Base-by-base conservation (phyloP, 2,329 filamentous ascomycete genomes). In the Trichoderma sp. region DNA sequence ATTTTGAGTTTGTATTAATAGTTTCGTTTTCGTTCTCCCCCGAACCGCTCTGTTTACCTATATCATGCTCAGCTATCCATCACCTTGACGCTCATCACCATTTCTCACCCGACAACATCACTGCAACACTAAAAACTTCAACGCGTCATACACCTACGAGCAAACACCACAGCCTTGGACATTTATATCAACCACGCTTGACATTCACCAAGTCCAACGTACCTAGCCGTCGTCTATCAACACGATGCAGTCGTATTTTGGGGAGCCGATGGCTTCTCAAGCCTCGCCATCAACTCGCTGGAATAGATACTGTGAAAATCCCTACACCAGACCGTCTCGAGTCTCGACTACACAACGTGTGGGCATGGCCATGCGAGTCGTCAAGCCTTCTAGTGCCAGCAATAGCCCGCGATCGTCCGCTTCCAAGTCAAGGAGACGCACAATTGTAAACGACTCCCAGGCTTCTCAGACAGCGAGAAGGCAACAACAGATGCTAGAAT, bases 331-430 rank as follows among this genome's bases (percentile, higher is more conserved):
- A 69, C 78, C 81, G 70, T 86, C 86, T 25, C 81, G 83, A 70
- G 78, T 80, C 27, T 83, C 84, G 70, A 81, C 83, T 70, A 81
- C 83, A 71, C 84, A 84, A 76, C 84, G 82, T 73, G 78, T 77
- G 59, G 81, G 79, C 72, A 80, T 79, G 69, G 79, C 80, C 68
- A 88, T 87, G 85, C 84, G 89, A 69, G 81, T 92, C 45, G 79
- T 79, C 67, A 92, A 92, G 77, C 87, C 89, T 15, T 85, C 80
- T 71, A 91, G 89, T 77, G 85, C 89, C 71, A 91, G 83, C 81
- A 91, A 87, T 78, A 92, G 90, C 76, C 90, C 90, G 15, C 84
- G 87, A 72, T 82, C 83, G 5, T 80, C 82, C n/a, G 75, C 78
- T 19, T 76, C 81, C 71, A 79, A 83, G 72, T 79, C 80, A 67